Evolutionary conservation across 2,329 filamentous ascomycete genomes (phyloP), one percentile per base, ranked within the genome.

Genomic region (Chaetothyriales sp.): DNA sequence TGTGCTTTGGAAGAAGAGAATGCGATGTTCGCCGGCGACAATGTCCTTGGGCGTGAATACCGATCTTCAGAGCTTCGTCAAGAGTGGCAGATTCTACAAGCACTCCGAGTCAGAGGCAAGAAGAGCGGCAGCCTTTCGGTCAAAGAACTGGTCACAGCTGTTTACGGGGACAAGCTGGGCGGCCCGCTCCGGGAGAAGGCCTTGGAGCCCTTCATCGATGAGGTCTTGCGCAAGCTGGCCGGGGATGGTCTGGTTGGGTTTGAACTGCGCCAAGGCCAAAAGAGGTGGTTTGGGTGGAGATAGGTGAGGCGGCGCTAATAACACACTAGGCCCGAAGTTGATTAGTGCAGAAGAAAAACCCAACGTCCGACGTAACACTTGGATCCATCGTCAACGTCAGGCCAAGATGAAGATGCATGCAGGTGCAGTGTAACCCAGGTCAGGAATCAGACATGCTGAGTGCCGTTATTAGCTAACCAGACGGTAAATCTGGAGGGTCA

Each of bases 11-110:
- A 79, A 43, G 83, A 88, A 57, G 73, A 89, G 62, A 73, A 84
- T 52, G 82, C 83, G 45, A 77, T 90, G 71, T 87, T 90, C 62
- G 88, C 85, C 0, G 86, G 81, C 1, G 86, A 90, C 65, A 89
- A 86, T 59, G 78, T 90, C 1, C 73, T 90, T 0, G 85, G 86
- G 53, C 0, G 60, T 64, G 1, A 68, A 74, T 36, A 12, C 45
- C 1, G 57, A 73, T 51, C 57, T 73, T 4, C 62, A 52, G 3
- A 55, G 48, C 12, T 50, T 22, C 53, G 66, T 2, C 66, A 71
- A 0, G 73, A 74, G 57, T 53, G 50, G 20, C 68, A 70, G 54
- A 61, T 70, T 3, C 46, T 36, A 12, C 28, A 10, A 10, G 71
- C 32, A 47, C 59, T 22, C 22, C 2, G 28, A 36, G 12, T 28